Evolutionary conservation across 495 filamentous ascomycete species (phyloP).

Genomic region (Geoglossum glabrum): DNA sequence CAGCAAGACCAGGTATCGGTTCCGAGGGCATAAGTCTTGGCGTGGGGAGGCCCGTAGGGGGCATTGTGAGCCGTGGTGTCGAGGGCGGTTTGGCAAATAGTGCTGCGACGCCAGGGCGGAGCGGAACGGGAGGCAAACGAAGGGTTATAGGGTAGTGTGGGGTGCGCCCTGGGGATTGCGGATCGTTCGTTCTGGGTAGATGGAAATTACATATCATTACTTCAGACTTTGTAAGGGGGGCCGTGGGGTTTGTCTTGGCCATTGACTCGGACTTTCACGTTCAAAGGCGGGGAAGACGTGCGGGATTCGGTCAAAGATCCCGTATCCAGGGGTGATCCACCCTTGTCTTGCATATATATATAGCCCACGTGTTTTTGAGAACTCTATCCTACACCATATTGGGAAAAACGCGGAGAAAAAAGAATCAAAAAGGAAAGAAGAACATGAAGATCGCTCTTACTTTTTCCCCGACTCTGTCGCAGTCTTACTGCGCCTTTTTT

Average conservation of each 20-base stretch:
- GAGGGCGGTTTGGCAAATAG: neutral
- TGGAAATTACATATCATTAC: no score
- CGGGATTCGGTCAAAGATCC: neutral
- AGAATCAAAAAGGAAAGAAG: neutral
- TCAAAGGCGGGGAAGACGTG: neutral
- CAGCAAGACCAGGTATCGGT: neutral
- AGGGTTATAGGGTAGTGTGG: neutral
- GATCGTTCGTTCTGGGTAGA: no score
- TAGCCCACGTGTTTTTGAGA: neutral
- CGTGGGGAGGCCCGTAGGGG: neutral
- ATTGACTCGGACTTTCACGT: neutral
- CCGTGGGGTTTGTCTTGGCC: neutral
- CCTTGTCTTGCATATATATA: neutral
- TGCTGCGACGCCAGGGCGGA: neutral
- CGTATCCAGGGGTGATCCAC: neutral
- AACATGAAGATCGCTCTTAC: neutral
- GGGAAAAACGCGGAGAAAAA: no score
- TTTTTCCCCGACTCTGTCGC: neutral
- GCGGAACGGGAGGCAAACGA: neutral
- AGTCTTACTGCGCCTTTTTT: conserved; percentile 4
- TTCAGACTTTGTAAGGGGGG: no score
- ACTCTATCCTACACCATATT: neutral
- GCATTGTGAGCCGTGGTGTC: neutral
- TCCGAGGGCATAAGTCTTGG: neutral
- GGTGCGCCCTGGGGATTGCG: no score